These are phyloP conservation scores for Carpinus viminea DNA, from an alignment of 306 rosid genomes.

Conservation along the genomic window DNA sequence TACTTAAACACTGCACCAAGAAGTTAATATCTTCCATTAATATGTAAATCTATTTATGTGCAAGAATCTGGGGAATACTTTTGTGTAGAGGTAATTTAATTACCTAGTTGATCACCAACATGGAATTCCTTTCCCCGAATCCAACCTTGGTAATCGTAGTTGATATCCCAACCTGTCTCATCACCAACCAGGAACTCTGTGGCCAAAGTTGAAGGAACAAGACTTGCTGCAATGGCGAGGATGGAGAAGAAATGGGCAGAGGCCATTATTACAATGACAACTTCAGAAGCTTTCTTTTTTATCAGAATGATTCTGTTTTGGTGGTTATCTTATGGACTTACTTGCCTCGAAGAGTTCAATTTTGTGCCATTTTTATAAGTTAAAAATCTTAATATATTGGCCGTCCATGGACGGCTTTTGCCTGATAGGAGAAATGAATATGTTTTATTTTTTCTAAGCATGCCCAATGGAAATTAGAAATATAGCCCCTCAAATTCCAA, in stretches of 20 bases:
- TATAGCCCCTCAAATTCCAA: too few species aligned
- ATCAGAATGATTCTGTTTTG: background rate
- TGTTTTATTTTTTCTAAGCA: too few species aligned
- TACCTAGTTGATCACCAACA: slow-evolving; percentile 56
- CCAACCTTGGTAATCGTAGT: slow-evolving; percentile 46
- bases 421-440: too few species aligned
- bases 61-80: too few species aligned
- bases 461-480: too few species aligned
- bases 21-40: background rate
- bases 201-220: slow-evolving; percentile 32
- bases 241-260: slow-evolving; percentile 17
- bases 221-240: slow-evolving; percentile 25
- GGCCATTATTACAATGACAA: slow-evolving; percentile 35
- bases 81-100: background rate
- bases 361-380: too few species aligned
- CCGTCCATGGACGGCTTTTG: too few species aligned
- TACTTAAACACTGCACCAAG: slow-evolving; percentile 43
- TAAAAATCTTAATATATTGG: too few species aligned
- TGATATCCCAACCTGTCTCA: slow-evolving; percentile 39
- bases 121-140: slow-evolving; percentile 39
- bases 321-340: background rate
- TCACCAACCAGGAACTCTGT: slow-evolving; percentile 41
- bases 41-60: background rate
- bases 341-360: too few species aligned
- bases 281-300: background rate